Evolutionary conservation across 495 filamentous ascomycete species (phyloP), one percentile per base, ranked within the genome.

Genomic region (Aspergillus incahuasiensis): DNA sequence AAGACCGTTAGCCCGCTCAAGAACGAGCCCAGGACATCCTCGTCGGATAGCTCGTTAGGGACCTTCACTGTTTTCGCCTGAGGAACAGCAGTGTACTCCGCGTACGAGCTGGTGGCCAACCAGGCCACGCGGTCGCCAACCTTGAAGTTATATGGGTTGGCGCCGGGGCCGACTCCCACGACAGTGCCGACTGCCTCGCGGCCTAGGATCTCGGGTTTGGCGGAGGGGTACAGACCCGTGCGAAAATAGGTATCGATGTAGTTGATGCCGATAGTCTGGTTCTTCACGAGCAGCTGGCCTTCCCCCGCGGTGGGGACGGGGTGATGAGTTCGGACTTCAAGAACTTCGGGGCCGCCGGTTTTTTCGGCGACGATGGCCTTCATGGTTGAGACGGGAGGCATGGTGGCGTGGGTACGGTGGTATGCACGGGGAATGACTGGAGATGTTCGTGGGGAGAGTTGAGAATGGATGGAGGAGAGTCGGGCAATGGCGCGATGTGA

Each of bases 161-260:
- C 59, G 46, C 71, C 57, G 50, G 77, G 58, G 5, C 82, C 84
- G 30, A 82, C 24, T 22, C 84, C 72, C 18, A 76, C 76, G 51
- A 90, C 73, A 13, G 67, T 78, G 48, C 89, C 88, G 50, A 84
- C 82, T 46, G 80, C 90, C 81, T 98, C 94, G 48, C 86, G 87
- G 60, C 94, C 94, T 16, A 92, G 85, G 52, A 90, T 82, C 56
- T 89, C 82, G 15, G 92, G 94, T 63, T 86, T 86, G 2, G 88
- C 76, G 4, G 84, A 72, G 0, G 81, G 77, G 75, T 97, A 98
- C 38, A 96, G 83, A 19, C 94, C 94, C 9, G 82, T 86, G 60
- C 92, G 90, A 84, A 92, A 95, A 71, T 97, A 96, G 41, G 87
- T 88, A 60, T 75, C 71, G 67, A 97, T 96, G 72, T 84, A 97